These are phyloP conservation scores for Solanum lycopersicoides DNA, from an alignment of 257 asterid genomes.

Conservation along the genomic window DNA sequence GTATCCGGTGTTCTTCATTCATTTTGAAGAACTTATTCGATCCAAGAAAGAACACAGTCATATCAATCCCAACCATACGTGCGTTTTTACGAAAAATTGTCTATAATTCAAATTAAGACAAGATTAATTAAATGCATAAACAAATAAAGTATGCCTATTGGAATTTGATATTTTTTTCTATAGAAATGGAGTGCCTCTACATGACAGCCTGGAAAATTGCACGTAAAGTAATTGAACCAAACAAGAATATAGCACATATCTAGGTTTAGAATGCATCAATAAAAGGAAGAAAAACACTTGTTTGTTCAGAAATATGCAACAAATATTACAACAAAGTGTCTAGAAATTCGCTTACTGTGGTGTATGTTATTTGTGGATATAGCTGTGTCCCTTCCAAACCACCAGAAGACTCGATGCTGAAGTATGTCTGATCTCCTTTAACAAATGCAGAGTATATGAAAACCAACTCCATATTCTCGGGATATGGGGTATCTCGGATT, in stretches of 20 bases:
- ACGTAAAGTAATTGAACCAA: background rate
- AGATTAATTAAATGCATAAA: background rate
- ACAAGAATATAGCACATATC: background rate
- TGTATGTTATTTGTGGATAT: slow-evolving; percentile 63
- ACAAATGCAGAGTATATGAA: slow-evolving; percentile 75
- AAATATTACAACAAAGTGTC: slow-evolving; percentile 37
- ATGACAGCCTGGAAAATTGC: background rate
- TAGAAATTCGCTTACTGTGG: slow-evolving; percentile 53
- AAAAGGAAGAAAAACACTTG: background rate
- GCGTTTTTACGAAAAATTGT: background rate
- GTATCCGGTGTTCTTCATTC: background rate
- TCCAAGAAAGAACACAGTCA: background rate
- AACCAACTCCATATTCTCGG: slow-evolving; percentile 68
- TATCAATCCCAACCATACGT: background rate
- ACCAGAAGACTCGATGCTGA: slow-evolving; percentile 30
- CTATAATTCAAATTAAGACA: background rate
- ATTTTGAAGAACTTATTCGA: background rate
- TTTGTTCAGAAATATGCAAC: background rate
- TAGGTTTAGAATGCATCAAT: background rate
- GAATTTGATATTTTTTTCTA: background rate
- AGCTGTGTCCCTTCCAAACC: slow-evolving; percentile 64
- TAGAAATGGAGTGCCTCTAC: background rate
- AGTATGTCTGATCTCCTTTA: slow-evolving; percentile 80
- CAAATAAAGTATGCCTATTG: background rate
- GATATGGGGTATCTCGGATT: slow-evolving; percentile 67